Base-by-base conservation (phyloP, 176 grass and related monocot species). In the Hyparrhenia diplandra region DNA sequence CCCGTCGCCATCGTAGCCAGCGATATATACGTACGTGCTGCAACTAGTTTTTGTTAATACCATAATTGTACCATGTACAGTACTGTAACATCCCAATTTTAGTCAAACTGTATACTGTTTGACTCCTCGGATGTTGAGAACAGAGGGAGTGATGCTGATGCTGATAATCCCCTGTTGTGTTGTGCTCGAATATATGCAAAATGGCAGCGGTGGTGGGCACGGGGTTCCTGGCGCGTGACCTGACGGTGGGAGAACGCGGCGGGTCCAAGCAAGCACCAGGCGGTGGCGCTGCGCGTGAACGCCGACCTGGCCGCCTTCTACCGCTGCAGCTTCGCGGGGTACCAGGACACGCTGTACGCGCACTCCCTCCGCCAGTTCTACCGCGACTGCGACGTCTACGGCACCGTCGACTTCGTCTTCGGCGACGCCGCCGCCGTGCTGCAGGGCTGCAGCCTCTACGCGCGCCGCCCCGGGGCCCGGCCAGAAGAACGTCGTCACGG, bases 291-390 rank as follows among this genome's bases (percentile, higher is more conserved):
- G 27, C 85, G 94, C 2, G 87, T 92, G 0, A 81, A 90, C 69
- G 88, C 88, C 0, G 91, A 97, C 82, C 88, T 93, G 0, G 63
- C 94, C 0, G 91, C 81, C 32, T 97, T 97, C 83, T 91, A 91
- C 81, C 88, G 85, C 3, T 97, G 94, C 87, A 94, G 89, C 84
- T 92, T 97, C 71, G 87, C 83, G 13, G 94, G 94, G 2, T 94
- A 97, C 85, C 94, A 97, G 76, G 94, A 97, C 92, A 97, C 94
- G 0, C 87, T 97, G 0, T 97, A 97, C 85, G 84, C n/a, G 7
- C 94, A 97, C 80, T 97, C 94, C 29, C 94, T 97, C 4, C 92
- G 94, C 3, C 94, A 97, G 80, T 97, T 97, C 83, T 94, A 97
- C 85, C 92, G 94, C 46, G 94, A 97, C 32, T 97, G 94, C 63